Base-by-base conservation (phyloP, 129 eudicot genomes). In the Oenanthe sinensis region DNA sequence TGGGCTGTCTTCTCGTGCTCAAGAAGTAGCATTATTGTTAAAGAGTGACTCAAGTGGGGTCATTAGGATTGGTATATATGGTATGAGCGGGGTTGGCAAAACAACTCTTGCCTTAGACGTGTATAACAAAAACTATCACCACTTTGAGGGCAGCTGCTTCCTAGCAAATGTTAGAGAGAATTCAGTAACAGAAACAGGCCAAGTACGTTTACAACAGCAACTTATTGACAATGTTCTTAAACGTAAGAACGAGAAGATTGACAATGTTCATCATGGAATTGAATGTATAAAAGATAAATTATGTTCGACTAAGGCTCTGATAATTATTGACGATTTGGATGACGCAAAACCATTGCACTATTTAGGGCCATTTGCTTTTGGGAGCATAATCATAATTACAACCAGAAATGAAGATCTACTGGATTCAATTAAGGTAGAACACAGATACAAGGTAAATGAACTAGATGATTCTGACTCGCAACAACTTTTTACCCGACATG, bases 301-400 rank as follows among this genome's bases (percentile, higher is more conserved):
- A 30, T 5, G 26, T 69, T 16, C n/a, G 6, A 36, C 15, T 33
- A 69, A 19, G 33, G 74, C 17, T 13, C 46, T 69, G 44, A 37
- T 37, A 13, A 11, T 69, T 69, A 42, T 69, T 36, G 78, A 80
- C 45, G 49, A 62, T 62, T 30, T 46, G 0, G 46, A 48, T 33
- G 67, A 80, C 45, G 1, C 26, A 45, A 14, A 36, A 36, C 5
- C 37, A 43, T 5, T n/a, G n/a, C n/a, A n/a, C n/a, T n/a, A n/a
- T n/a, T n/a, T 43, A 49, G 78, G 75, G 36, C 46, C 50, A 74
- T 80, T 80, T 62, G 83, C 74, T 58, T 6, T 2, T 8, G 75
- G 83, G 45, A 62, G 83, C 49, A 43, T 43, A 43, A 74, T 75
- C 28, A 30, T 75, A 33, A 74, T 80, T 17, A 80, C 79, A 62